A percentile compares a stretch with the other conserved stretches of the same genome.
These are phyloP conservation scores for Phytophthora kernoviae DNA, from an alignment of 352 stramenopile genomes.

Conservation along the genomic window DNA sequence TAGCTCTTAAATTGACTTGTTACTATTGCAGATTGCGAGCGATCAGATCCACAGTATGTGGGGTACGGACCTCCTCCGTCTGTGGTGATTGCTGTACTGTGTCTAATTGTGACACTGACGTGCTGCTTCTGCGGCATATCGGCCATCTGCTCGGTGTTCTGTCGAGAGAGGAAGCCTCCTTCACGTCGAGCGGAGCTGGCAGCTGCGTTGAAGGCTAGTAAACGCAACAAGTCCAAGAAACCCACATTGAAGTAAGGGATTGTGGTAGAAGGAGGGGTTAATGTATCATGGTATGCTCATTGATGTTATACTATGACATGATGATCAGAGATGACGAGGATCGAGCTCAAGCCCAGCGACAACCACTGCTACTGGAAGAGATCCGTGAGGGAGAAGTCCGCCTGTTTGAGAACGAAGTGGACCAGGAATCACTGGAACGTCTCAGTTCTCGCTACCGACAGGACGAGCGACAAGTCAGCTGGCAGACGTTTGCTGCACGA, in stretches of 20 bases:
- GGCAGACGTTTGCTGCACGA: slow-evolving; percentile 54
- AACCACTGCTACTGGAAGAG: slow-evolving; percentile 58
- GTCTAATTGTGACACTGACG: slow-evolving; percentile 78
- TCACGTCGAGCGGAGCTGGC: slow-evolving; percentile 26
- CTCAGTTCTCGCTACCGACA: slow-evolving; percentile 48
- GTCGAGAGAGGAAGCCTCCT: slow-evolving; percentile 29
- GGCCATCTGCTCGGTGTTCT: slow-evolving; percentile 80
- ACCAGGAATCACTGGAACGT: slow-evolving; percentile 56
- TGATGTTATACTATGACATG: slow-evolving; percentile 3
- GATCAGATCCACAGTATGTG: slow-evolving; percentile 71
- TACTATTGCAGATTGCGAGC: slow-evolving; percentile 67
- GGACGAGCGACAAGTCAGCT: slow-evolving; percentile 53
- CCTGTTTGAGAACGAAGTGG: slow-evolving; percentile 66
- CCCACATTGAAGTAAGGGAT: slow-evolving; percentile 23
- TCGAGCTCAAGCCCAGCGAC: slow-evolving; percentile 38
- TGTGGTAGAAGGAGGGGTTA: background rate
- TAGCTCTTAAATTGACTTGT: background rate
- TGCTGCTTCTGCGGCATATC: slow-evolving; percentile 83
- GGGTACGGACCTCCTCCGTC: slow-evolving; percentile 81
- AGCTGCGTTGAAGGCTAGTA: slow-evolving; percentile 19
- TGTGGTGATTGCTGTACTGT: slow-evolving; percentile 85
- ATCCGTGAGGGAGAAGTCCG: slow-evolving; percentile 56
- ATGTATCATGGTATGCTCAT: background rate
- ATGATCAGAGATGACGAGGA: slow-evolving; percentile 42
- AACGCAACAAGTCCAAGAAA: slow-evolving; percentile 41